These are phyloP conservation scores for Leishmania lainsoni DNA, from an alignment of 208 protist genomes.

Conservation along the genomic window DNA sequence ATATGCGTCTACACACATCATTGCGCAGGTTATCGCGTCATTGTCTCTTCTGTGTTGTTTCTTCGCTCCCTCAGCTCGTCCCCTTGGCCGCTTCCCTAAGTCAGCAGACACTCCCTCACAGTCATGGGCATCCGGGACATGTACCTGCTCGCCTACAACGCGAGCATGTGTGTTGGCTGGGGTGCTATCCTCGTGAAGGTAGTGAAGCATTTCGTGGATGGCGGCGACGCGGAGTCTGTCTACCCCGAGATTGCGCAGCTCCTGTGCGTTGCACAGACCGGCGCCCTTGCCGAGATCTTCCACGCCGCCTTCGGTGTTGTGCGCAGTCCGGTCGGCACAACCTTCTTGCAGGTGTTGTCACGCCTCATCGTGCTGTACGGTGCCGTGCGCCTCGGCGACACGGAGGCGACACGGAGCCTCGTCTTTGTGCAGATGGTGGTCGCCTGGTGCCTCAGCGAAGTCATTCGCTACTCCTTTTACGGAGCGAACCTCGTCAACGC, in stretches of 20 bases:
- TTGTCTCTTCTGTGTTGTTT: not conserved
- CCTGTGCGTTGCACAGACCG: slow-evolving; percentile 83
- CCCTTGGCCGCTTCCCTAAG: not conserved
- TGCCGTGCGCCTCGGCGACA: slow-evolving; percentile 68
- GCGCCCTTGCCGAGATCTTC: slow-evolving; percentile 82
- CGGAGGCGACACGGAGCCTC: slow-evolving; percentile 40
- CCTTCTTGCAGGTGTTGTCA: slow-evolving; percentile 86
- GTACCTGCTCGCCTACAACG: slow-evolving; percentile 85
- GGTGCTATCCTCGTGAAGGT: slow-evolving; percentile 61
- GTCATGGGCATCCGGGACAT: slow-evolving; percentile 47
- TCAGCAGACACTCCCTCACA: not conserved
- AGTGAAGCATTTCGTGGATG: slow-evolving; percentile 33
- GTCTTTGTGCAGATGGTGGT: slow-evolving; percentile 79
- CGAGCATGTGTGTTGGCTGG: slow-evolving; percentile 76
- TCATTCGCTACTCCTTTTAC: slow-evolving; percentile 93
- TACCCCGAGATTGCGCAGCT: slow-evolving; percentile 67
- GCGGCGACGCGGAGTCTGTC: slow-evolving; percentile 42
- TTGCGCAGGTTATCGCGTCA: not conserved
- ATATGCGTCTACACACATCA: not conserved
- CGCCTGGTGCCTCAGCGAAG: slow-evolving; percentile 85
- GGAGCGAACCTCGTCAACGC: slow-evolving; percentile 50
- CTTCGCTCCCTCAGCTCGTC: not conserved
- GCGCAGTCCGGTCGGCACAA: slow-evolving; percentile 74
- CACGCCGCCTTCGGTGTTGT: slow-evolving; percentile 84
- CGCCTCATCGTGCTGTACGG: slow-evolving; percentile 87